Evolutionary conservation across 2,329 filamentous ascomycete genomes (phyloP), one percentile per base, ranked within the genome.

Genomic region (Cladosporium sp.): DNA sequence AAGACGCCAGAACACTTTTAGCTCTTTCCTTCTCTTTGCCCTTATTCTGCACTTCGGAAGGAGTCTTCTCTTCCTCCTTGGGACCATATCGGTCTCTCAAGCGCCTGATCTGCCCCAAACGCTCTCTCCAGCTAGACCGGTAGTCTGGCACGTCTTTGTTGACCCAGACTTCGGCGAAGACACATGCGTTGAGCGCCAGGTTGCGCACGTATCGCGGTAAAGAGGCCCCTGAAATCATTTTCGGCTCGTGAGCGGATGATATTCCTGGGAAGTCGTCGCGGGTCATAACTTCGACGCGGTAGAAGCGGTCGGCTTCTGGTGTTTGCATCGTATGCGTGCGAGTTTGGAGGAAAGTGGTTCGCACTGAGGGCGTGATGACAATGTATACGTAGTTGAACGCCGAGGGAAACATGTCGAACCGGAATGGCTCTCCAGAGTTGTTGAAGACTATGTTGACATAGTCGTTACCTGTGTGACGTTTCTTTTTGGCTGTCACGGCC

Each of bases 401-500:
- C 0, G 92, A 95, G 0, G 91, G 91, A 67, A 99, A 96, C 19
- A 65, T 55, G 71, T 96, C 85, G 71, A 96, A 96, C 56, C 84
- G 83, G 77, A 96, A 97, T 0, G 89, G 88, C 43, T 54, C 43
- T n/a, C 94, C 93, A 2, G 92, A 97, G 69, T 96, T 91, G 72
- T 99, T 99, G 81, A 95, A 99, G 59, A 99, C 88, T 66, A 99
- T 96, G 71, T 96, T 97, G 70, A 99, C 94, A 72, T 90, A 96
- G 73, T 97, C 94, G 70, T 99, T 99, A 59, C 94, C 94, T 61
- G 97, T 94, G 70, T 97, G 95, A 2, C 87, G 83, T 75, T 99
- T 99, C 78, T 99, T 99, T 72, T 85, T 82, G 40, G 63, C 65
- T 5, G 67, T 65, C 25, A 67, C 66, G 25, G 58, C 40, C 62